These are phyloP conservation scores for Boletales sp. DNA, from an alignment of 768 basidiomycete species.

Conservation along the genomic window DNA sequence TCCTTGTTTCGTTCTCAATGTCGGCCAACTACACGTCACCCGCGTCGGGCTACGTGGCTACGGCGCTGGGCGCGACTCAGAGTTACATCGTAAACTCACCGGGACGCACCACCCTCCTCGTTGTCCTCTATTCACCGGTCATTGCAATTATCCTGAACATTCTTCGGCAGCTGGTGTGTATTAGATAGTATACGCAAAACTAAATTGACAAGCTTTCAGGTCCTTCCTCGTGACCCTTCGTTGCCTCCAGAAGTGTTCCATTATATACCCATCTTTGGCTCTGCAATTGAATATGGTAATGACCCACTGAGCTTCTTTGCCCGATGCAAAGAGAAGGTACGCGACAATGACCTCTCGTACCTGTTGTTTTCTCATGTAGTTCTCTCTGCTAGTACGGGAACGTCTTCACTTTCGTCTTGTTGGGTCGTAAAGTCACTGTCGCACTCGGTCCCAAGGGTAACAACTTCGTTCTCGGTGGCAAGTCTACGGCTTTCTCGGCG, in stretches of 20 bases:
- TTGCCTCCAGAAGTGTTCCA: slow-evolving; percentile 93
- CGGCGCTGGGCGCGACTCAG: slow-evolving; percentile 13
- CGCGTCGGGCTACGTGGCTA: slow-evolving; percentile 23
- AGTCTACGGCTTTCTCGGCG: slow-evolving; percentile 86
- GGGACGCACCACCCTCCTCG: slow-evolving; percentile 32
- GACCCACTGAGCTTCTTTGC: slow-evolving; percentile 91
- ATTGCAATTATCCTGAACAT: slow-evolving; percentile 70
- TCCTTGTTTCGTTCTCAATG: slow-evolving; percentile 17
- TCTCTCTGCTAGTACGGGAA: slow-evolving; percentile 71
- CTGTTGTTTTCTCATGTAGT: not conserved
- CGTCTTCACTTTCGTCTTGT: slow-evolving; percentile 92
- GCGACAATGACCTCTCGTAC: not conserved
- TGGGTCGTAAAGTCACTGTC: slow-evolving; percentile 89
- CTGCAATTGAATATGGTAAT: slow-evolving; percentile 84
- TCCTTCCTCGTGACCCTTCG: slow-evolving; percentile 63
- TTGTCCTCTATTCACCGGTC: slow-evolving; percentile 63
- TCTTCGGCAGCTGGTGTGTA: slow-evolving; percentile 70
- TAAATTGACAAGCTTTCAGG: slow-evolving; percentile 36
- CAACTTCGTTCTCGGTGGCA: slow-evolving; percentile 93
- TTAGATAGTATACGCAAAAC: not conserved
- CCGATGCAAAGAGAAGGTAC: slow-evolving; percentile 71
- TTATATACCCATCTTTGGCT: slow-evolving; percentile 86
- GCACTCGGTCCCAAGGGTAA: slow-evolving; percentile 89
- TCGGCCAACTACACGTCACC: slow-evolving; percentile 21
- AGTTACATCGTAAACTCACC: slow-evolving; percentile 22